phyloP scores from a whole-genome alignment of 179 eudicot species.

The Nepenthes alata region DNA sequence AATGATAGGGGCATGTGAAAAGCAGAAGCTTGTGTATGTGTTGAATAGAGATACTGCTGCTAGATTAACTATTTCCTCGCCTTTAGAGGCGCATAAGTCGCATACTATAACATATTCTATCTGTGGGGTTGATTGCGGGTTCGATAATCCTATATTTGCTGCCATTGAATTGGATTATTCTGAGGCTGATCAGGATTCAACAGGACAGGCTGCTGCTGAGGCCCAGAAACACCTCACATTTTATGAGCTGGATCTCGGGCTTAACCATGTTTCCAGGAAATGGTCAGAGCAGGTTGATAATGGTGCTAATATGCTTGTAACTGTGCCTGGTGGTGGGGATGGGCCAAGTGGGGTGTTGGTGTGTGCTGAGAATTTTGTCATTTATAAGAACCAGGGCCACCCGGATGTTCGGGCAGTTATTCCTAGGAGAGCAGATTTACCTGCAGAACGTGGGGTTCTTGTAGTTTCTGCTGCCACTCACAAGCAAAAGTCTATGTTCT shows the following conservation, averaged over 20 bases:
- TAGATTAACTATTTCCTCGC: conserved; percentile 80
- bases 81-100: conserved; percentile 86
- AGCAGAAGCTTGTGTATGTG: conserved; percentile 94
- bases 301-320: conserved; percentile 92
- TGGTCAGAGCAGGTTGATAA: conserved; percentile 94
- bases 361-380: conserved; percentile 93
- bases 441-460: conserved; percentile 83
- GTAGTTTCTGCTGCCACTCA: conserved; percentile 86
- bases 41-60: conserved; percentile 85
- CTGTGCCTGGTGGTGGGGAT: conserved; percentile 94
- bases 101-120: conserved; percentile 69
- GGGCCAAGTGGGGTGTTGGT: conserved; percentile 98
- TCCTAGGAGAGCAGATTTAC: conserved; percentile 85
- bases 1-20: conserved; percentile 91
- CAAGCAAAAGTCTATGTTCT: conserved; percentile 81
- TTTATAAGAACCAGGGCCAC: conserved; percentile 90
- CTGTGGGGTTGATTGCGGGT: conserved; percentile 90
- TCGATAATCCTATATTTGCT: conserved; percentile 90
- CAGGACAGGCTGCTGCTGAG: conserved; percentile 73
- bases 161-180: conserved; percentile 89
- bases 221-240: conserved; percentile 87
- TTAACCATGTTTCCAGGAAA: conserved; percentile 93
- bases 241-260: conserved; percentile 90
- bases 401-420: conserved; percentile 86
- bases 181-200: conserved; percentile 85